Evolutionary conservation across 163 green algal species (phyloP).

Genomic region (Volvox carteri): DNA sequence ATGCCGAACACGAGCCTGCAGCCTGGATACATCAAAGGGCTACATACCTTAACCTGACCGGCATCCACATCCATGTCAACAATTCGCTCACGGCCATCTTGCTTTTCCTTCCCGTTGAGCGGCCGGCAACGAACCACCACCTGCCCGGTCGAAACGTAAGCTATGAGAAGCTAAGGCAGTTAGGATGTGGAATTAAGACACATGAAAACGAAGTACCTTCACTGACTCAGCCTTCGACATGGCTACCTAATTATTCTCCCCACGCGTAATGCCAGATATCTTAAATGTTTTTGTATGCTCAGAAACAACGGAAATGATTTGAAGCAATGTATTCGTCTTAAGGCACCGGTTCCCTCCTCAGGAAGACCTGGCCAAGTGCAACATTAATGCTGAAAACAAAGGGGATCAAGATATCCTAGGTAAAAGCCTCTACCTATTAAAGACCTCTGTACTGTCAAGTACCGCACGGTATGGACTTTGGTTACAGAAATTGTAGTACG

Average conservation of each 20-base stretch:
- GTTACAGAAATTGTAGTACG: background rate
- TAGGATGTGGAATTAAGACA: background rate
- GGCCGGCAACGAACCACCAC: conserved; percentile 87
- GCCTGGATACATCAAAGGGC: background rate
- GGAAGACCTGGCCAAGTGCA: conserved; percentile 9
- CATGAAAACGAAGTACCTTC: conserved; percentile 22
- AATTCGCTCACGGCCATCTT: conserved; percentile 76
- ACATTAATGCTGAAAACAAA: background rate
- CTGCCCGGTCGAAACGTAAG: conserved; percentile 52
- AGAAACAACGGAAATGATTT: background rate
- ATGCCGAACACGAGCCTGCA: background rate
- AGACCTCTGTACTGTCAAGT: background rate
- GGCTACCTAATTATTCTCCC: background rate
- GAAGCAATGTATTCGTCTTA: background rate
- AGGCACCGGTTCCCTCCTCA: background rate
- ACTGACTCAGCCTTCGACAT: conserved; percentile 42
- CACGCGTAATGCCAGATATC: background rate
- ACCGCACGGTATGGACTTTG: background rate
- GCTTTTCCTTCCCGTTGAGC: conserved; percentile 77
- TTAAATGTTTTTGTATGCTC: background rate
- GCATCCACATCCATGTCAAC: conserved; percentile 78
- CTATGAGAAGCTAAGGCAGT: background rate
- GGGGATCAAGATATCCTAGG: background rate
- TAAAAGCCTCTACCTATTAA: background rate
- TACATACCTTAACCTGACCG: conserved; percentile 70